Conservation (phyloP, 768 basidiomycete species). For the Trametes cingulata region DNA sequence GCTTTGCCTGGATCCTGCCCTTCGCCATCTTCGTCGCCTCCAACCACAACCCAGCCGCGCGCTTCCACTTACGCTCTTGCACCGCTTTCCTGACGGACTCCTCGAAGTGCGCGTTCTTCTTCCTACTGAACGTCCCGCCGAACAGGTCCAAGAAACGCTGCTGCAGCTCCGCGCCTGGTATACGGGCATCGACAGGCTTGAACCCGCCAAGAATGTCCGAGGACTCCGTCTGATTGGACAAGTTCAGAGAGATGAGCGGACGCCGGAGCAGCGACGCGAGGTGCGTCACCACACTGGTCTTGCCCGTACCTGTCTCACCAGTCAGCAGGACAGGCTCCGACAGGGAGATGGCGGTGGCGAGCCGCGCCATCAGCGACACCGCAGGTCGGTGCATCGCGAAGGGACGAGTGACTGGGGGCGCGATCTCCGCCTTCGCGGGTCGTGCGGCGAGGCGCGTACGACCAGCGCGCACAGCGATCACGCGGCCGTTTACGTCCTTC, state of each 20-base stretch:
- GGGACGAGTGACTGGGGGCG: conserved; percentile 46
- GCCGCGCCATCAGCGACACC: conserved; percentile 72
- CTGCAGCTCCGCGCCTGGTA: conserved; percentile 73
- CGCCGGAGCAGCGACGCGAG: conserved; percentile 76
- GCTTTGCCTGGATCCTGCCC: conserved; percentile 53
- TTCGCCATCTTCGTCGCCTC: conserved; percentile 71
- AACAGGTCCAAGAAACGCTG: conserved; percentile 79
- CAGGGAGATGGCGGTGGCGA: conserved; percentile 70
- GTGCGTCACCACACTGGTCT: conserved; percentile 90
- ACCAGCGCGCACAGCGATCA: conserved; percentile 60
- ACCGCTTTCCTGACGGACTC: conserved; percentile 80
- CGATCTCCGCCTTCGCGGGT: conserved; percentile 38
- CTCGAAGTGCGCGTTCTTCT: conserved; percentile 87
- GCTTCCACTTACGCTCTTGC: conserved; percentile 81
- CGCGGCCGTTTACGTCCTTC: conserved; percentile 63
- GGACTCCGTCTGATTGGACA: conserved; percentile 96
- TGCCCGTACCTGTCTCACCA: conserved; percentile 99
- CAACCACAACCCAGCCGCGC: conserved; percentile 81
- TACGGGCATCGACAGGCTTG: conserved; percentile 88
- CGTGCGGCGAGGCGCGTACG: conserved; percentile 58
- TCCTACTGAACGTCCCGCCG: conserved; percentile 82
- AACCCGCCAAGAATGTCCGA: conserved; percentile 94
- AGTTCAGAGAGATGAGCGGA: conserved; percentile 83
- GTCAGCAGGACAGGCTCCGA: conserved; percentile 87
- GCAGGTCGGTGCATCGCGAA: conserved; percentile 92